These are phyloP conservation scores for Capsella rubella DNA, from an alignment of 441 rosid species.

Conservation along the genomic window DNA sequence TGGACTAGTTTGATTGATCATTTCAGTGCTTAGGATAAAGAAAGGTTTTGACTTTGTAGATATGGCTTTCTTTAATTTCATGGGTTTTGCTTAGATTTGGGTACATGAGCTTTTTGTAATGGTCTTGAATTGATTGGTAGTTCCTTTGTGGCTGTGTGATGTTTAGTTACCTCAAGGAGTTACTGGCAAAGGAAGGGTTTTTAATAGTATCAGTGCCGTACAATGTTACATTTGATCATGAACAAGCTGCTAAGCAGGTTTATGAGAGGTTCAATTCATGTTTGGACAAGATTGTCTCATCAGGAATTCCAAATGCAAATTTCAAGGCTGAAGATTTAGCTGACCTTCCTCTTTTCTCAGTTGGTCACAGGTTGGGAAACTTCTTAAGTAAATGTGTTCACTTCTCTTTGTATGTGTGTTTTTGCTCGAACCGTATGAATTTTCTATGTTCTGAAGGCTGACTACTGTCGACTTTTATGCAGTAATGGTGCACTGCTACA, in stretches of 20 bases:
- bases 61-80: not conserved
- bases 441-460: constrained; percentile 12
- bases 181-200: constrained; percentile 86
- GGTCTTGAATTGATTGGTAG: not conserved
- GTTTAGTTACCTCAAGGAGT: constrained; percentile 76
- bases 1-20: not conserved
- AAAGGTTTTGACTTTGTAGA: not conserved
- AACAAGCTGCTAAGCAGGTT: constrained; percentile 73
- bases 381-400: not conserved
- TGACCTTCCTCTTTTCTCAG: constrained; percentile 77
- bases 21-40: not conserved
- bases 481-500: constrained; percentile 97
- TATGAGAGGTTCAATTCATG: constrained; percentile 78
- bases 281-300: constrained; percentile 58
- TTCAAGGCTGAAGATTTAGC: constrained; percentile 63
- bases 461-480: constrained; percentile 35
- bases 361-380: constrained; percentile 80
- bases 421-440: not conserved
- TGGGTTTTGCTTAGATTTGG: not conserved
- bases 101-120: not conserved
- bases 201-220: constrained; percentile 80
- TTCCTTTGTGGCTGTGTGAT: not conserved
- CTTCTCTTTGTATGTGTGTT: not conserved
- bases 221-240: constrained; percentile 93
- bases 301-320: constrained; percentile 67